Evolutionary conservation across 495 filamentous ascomycete species (phyloP).

Genomic region (Penicillium ucsense): DNA sequence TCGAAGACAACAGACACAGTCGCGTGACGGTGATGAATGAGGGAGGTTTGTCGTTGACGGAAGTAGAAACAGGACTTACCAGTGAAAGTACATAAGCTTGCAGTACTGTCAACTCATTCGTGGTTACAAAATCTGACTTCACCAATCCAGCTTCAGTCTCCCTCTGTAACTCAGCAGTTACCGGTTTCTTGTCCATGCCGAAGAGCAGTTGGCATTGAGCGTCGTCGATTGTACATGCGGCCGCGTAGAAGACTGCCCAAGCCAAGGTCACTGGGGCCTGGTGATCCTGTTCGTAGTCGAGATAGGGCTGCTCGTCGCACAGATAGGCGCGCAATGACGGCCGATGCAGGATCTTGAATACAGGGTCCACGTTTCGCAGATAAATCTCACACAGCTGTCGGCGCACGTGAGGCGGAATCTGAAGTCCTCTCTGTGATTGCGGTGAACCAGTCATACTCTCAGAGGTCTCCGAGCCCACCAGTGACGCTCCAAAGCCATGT

Average conservation of each 20-base stretch:
- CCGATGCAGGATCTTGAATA: slow-evolving; percentile 31
- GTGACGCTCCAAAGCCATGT: slow-evolving; percentile 4
- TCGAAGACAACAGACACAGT: no score
- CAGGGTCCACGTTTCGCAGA: slow-evolving; percentile 26
- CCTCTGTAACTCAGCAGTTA: slow-evolving; percentile 38
- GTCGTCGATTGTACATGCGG: slow-evolving; percentile 34
- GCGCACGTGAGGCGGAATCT: slow-evolving; percentile 1
- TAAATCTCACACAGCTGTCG: slow-evolving; percentile 24
- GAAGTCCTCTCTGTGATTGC: slow-evolving; percentile 2
- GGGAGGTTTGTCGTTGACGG: no score
- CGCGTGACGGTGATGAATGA: no score
- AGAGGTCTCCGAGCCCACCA: slow-evolving; percentile 14
- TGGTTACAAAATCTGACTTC: slow-evolving; percentile 41
- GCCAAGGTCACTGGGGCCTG: slow-evolving; percentile 33
- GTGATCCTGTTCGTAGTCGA: slow-evolving; percentile 22
- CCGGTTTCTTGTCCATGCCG: slow-evolving; percentile 24
- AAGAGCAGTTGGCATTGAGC: slow-evolving; percentile 32
- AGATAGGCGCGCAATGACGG: slow-evolving; percentile 26
- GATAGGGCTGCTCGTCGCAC: slow-evolving; percentile 20
- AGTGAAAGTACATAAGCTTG: slow-evolving; percentile 49
- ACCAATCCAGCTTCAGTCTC: slow-evolving; percentile 40
- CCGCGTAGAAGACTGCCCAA: slow-evolving; percentile 44
- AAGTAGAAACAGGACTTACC: slow-evolving; percentile 14
- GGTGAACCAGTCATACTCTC: slow-evolving; percentile 8
- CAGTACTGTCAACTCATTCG: slow-evolving; percentile 45